Base-by-base conservation (phyloP, 495 filamentous ascomycete genomes). In the Hypoxylon cercidicola region DNA sequence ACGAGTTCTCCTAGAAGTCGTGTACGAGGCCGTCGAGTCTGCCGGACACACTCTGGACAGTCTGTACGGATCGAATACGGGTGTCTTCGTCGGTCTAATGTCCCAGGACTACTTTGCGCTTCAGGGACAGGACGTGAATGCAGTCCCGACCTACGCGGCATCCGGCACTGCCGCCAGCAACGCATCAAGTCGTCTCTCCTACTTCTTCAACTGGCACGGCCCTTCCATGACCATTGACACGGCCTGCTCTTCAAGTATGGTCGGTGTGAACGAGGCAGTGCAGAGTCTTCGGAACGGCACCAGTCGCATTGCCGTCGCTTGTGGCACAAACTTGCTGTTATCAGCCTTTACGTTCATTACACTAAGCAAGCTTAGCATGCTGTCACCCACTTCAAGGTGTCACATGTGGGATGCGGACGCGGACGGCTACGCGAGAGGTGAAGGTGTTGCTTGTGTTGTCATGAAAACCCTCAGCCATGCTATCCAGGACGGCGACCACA, bases 361-460 rank as follows among this genome's bases (percentile, higher is more conserved):
- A 8, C 39, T 41, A 41, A 18, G 32, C 16, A 54, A 56, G 20
- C 44, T 57, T 20, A 32, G 20, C 49, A 71, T 73, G 23, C 59
- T 78, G 15, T 48, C 49, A 5, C 63, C 69, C 0, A 73, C 72
- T 37, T 75, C 75, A 9, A 68, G 69, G 28, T 72, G 67, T 0
- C 74, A 68, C 30, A 72, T 75, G 18, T 77, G 75, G 49, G 85
- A 88, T 58, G 72, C 77, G 0, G 48, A 64, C 0, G 89, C 87
- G 0, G 77, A 88, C 68, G 89, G 89, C 0, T 91, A 88, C 70
- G 88, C 21, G 0, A 82, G 89, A 11, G 79, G 87, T 19, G 84
- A 82, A 19, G 77, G 90, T 1, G 83, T 86, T 10, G 76, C 64
- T 34, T 74, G 74, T 2, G 16, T 87, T 1, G 67, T 78, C 11